Conservation (phyloP, 2,329 filamentous ascomycete genomes). For the Nothomitra cinnamomea region DNA sequence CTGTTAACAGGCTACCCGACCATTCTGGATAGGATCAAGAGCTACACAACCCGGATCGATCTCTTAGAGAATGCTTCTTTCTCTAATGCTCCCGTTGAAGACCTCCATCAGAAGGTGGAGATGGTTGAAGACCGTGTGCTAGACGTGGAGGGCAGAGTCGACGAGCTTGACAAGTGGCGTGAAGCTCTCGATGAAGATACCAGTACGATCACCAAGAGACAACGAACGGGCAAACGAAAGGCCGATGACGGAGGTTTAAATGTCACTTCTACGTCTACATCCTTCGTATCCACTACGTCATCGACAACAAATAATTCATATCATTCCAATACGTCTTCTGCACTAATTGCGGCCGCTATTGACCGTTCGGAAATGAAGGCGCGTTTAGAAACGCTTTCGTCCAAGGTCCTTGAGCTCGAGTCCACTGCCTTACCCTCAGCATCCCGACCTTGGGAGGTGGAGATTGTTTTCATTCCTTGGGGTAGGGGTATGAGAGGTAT, state of each 20-base stretch:
- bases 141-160: constrained; percentile 43
- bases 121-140: constrained; percentile 47
- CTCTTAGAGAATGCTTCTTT: constrained; percentile 55
- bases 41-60: constrained; percentile 49
- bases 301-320: constrained; percentile 13
- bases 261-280: constrained; percentile 16
- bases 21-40: constrained; percentile 32
- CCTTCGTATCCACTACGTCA: constrained; percentile 25
- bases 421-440: constrained; percentile 40
- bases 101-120: constrained; percentile 51
- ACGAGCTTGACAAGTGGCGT: constrained; percentile 23
- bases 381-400: constrained; percentile 30
- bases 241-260: constrained; percentile 7
- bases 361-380: constrained; percentile 23
- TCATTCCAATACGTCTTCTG: constrained; percentile 21
- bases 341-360: constrained; percentile 20
- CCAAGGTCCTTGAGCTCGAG: constrained; percentile 36
- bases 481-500: constrained; percentile 34
- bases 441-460: constrained; percentile 51
- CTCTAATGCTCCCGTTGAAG: constrained; percentile 46
- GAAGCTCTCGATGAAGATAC: constrained; percentile 14
- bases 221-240: constrained; percentile 13
- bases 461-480: constrained; percentile 62
- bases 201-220: constrained; percentile 11
- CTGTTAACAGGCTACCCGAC: constrained; percentile 21